These are phyloP conservation scores for Acanthamoeba sp. DNA, from an alignment of 208 protist species.

Conservation along the genomic window DNA sequence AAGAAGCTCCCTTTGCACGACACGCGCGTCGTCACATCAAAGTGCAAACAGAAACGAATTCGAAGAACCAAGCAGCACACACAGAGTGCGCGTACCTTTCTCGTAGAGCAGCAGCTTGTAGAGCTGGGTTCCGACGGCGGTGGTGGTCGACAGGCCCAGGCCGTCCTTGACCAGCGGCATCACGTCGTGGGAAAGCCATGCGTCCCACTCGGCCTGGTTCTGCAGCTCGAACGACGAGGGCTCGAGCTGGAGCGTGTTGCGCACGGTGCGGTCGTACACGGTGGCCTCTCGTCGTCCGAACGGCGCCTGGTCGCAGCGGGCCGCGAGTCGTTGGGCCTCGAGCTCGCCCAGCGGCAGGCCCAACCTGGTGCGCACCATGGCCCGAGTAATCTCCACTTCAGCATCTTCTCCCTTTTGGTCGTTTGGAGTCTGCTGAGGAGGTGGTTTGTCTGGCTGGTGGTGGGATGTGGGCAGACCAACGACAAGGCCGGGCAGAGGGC, in stretches of 20 bases:
- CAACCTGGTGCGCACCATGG: background rate
- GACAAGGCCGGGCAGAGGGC: background rate
- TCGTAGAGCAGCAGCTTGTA: conserved; percentile 66
- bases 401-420: no score
- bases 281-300: conserved; percentile 17
- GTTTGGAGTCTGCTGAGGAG: no score
- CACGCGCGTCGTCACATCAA: no score
- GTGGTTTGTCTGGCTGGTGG: no score
- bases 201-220: background rate
- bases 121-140: background rate
- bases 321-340: background rate
- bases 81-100: background rate
- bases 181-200: background rate
- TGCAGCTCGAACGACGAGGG: background rate
- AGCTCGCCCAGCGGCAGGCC: background rate
- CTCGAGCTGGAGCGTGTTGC: conserved; percentile 17
- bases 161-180: background rate
- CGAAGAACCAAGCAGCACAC: background rate
- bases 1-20: background rate
- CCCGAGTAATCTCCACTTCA: no score
- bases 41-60: background rate
- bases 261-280: conserved; percentile 5
- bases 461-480: background rate
- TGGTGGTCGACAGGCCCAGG: background rate
- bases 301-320: conserved; percentile 28